Conservation (phyloP, 495 filamentous ascomycete genomes). For the Penicillium paxilli region DNA sequence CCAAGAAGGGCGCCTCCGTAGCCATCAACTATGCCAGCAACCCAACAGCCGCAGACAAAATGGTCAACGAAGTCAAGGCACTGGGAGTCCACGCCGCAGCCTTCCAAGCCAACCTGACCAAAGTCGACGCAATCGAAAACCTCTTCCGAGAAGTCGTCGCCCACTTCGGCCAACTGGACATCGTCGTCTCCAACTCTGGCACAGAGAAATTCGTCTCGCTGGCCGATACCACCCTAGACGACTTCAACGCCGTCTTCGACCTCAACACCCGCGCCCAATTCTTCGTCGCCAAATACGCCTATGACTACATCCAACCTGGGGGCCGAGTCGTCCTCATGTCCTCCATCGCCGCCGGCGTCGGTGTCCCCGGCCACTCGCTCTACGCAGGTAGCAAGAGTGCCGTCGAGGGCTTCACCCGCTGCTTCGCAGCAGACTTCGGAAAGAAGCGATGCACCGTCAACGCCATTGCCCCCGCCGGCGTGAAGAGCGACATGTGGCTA, state of each 20-base stretch:
- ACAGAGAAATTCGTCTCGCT: conserved; percentile 48
- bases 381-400: conserved; percentile 79
- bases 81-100: conserved; percentile 62
- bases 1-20: conserved; percentile 67
- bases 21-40: conserved; percentile 77
- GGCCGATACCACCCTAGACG: conserved; percentile 70
- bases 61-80: conserved; percentile 59
- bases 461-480: conserved; percentile 71
- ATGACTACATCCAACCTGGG: conserved; percentile 63
- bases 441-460: conserved; percentile 74
- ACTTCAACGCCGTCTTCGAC: conserved; percentile 75
- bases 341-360: conserved; percentile 55
- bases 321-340: conserved; percentile 64
- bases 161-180: conserved; percentile 69
- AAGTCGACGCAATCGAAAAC: conserved; percentile 60
- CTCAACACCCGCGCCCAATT: conserved; percentile 79
- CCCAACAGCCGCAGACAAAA: conserved; percentile 59
- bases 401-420: conserved; percentile 75
- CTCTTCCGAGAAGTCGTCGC: conserved; percentile 65
- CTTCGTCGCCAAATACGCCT: conserved; percentile 78
- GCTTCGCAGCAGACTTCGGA: conserved; percentile 73
- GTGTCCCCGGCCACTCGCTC: conserved; percentile 70
- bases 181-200: conserved; percentile 65
- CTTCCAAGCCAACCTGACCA: conserved; percentile 75
- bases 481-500: conserved; percentile 79